Evolutionary conservation across 108 stramenopile genomes (phyloP).

Genomic region (Nannochloropsis salina): DNA sequence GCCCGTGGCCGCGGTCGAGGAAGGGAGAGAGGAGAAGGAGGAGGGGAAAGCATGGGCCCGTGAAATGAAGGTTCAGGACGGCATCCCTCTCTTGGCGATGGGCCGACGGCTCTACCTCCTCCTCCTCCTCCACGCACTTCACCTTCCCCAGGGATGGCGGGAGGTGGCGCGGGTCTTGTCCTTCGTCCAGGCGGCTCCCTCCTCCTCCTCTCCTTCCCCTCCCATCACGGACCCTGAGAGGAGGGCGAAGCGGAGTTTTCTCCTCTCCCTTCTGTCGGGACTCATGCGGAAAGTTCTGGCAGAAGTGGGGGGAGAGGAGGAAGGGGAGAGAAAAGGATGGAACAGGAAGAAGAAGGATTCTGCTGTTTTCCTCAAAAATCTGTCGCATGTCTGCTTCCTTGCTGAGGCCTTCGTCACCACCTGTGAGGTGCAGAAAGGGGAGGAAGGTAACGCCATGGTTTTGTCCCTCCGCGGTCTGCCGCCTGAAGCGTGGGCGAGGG

Average conservation of each 20-base stretch:
- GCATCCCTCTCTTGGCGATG: not conserved
- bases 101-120: not conserved
- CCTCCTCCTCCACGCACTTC: not conserved
- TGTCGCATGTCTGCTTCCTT: no score
- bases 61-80: not conserved
- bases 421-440: not conserved
- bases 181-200: not conserved
- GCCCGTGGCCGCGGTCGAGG: not conserved
- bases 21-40: not conserved
- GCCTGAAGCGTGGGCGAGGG: not conserved
- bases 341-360: no score
- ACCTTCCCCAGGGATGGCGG: not conserved
- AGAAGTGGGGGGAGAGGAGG: not conserved
- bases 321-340: not conserved
- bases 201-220: not conserved
- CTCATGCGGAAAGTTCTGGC: not conserved
- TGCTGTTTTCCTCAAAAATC: no score
- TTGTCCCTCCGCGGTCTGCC: not conserved
- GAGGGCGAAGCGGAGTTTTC: not conserved
- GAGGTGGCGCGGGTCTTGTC: not conserved
- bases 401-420: no score
- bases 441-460: not conserved
- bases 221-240: not conserved
- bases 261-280: no score
- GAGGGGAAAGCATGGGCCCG: not conserved